Evolutionary conservation across 2,329 filamentous ascomycete species (phyloP).

Genomic region (Fusarium euwallaceae): DNA sequence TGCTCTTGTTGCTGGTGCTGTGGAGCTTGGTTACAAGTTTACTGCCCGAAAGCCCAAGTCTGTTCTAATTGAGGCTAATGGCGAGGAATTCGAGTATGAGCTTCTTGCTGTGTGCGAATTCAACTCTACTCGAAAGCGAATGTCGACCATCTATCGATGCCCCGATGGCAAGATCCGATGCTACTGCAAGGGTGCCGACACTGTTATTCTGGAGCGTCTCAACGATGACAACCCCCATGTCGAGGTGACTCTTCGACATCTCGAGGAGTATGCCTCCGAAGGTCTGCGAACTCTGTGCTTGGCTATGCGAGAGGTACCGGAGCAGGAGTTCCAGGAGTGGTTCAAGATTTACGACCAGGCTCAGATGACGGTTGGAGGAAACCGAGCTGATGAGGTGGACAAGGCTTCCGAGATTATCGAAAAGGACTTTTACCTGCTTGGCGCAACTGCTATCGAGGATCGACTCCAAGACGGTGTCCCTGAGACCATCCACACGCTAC

Average conservation of each 20-base stretch:
- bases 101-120: constrained; percentile 98
- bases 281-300: constrained; percentile 94
- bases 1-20: constrained; percentile 93
- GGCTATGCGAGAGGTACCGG: constrained; percentile 92
- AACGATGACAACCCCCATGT: constrained; percentile 86
- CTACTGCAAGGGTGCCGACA: constrained; percentile 97
- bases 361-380: constrained; percentile 90
- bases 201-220: constrained; percentile 93
- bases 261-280: constrained; percentile 99
- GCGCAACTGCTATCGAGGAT: constrained; percentile 97
- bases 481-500: constrained; percentile 96
- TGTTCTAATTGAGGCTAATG: constrained; percentile 85
- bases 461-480: constrained; percentile 96
- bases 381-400: constrained; percentile 93
- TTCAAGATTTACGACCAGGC: constrained; percentile 87
- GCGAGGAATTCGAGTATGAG: constrained; percentile 84
- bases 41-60: constrained; percentile 89
- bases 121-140: constrained; percentile 92
- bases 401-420: constrained; percentile 98
- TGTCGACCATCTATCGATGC: constrained; percentile 97
- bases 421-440: constrained; percentile 89
- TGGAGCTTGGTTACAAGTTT: constrained; percentile 88
- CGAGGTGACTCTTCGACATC: constrained; percentile 89
- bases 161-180: constrained; percentile 94
- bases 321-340: constrained; percentile 92